Evolutionary conservation across 2,329 filamentous ascomycete genomes (phyloP).

Genomic region (Ceratocystis alfenasii): DNA sequence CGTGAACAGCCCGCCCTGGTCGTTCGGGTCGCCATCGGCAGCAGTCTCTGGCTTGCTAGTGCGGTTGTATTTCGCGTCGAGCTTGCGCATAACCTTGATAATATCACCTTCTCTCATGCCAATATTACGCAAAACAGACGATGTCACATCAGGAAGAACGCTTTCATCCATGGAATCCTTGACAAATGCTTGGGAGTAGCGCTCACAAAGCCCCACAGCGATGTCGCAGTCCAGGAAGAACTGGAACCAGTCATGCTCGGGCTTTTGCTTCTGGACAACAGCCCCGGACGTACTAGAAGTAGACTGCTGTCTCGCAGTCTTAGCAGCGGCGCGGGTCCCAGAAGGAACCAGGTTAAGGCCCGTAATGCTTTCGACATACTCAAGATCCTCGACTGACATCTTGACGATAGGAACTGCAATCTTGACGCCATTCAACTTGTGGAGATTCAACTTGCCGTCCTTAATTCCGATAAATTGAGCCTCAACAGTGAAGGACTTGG

Average conservation of each 20-base stretch:
- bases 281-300: conserved; percentile 40
- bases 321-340: conserved; percentile 28
- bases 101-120: conserved; percentile 96
- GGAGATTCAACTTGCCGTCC: conserved; percentile 92
- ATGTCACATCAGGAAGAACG: conserved; percentile 77
- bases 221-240: conserved; percentile 93
- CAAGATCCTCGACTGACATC: conserved; percentile 90
- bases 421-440: conserved; percentile 96
- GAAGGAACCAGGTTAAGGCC: conserved; percentile 21
- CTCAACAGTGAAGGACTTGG: conserved; percentile 92
- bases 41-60: conserved; percentile 43
- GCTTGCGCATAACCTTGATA: conserved; percentile 78
- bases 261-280: conserved; percentile 46
- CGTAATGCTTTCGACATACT: conserved; percentile 70
- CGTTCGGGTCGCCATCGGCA: conserved; percentile 46
- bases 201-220: conserved; percentile 81
- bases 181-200: conserved; percentile 79
- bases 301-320: conserved; percentile 37
- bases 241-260: conserved; percentile 96
- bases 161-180: conserved; percentile 95
- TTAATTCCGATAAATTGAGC: conserved; percentile 90
- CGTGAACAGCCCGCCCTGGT: conserved; percentile 66
- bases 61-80: conserved; percentile 71
- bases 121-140: conserved; percentile 68
- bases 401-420: conserved; percentile 92